Base-by-base conservation (phyloP, 2,329 filamentous ascomycete genomes). In the Simplicillium aogashimaense region DNA sequence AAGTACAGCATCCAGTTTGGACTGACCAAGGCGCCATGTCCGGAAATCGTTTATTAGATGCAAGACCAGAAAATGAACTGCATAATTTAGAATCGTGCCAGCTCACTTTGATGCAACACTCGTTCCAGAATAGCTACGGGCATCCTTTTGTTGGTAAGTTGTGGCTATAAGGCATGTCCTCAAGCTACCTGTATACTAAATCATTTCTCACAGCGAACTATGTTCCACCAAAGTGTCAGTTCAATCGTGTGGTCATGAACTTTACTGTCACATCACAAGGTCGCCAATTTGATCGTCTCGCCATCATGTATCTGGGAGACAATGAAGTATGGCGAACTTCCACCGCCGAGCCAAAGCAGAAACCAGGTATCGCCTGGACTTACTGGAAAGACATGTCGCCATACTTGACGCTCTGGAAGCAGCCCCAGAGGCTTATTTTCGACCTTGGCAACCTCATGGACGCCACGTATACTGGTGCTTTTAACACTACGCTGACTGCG, bases 261-360 rank as follows among this genome's bases (percentile, higher is more conserved):
- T 74, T 92, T 48, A 89, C 83, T 1, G 80, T 84, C 12, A 76
- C 75, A 1, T 84, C 81, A 9, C 65, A 67, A 45, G 86, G 86
- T 1, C 71, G 75, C 3, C 86, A 94, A 50, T 89, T 75, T 58
- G 86, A 94, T 55, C 74, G 86, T 31, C 68, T 90, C 8, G 86
- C 78, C 4, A 59, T 82, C 28, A 80, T 92, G 71, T 92, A 81
- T 51, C 67, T 92, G 30, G 78, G 77, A 32, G 83, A 90, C 55
- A 78, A 75, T 9, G 86, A 94, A 56, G 71, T 94, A n/a, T 92
- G 83, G 68, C 71, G 86, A 17, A 89, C 85, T 2, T 88, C 84
- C 5, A 94, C 86, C 1, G 83, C 86, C 4, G 83, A 94, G 61
- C 85, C 86, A 1, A 86, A 78, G 0, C 48, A 52, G 4, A 50